Evolutionary conservation across 225 moss, liverwort and hornwort species (phyloP).

Genomic region (Polytrichum commune): DNA sequence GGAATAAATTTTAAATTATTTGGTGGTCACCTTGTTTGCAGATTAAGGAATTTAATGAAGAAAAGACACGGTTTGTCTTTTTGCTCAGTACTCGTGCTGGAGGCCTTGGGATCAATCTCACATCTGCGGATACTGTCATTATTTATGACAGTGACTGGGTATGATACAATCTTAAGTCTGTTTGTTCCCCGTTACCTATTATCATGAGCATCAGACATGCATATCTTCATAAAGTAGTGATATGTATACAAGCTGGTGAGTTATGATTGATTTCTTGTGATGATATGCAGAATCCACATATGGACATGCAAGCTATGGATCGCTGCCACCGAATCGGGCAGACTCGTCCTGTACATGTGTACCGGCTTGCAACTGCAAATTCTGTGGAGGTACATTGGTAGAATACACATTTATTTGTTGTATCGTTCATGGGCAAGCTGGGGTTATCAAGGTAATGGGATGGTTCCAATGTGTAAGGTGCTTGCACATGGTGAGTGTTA

Average conservation of each 20-base stretch:
- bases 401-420: background rate
- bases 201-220: background rate
- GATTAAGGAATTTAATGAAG: conserved; percentile 84
- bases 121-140: conserved; percentile 73
- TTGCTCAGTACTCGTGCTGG: conserved; percentile 72
- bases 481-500: too few species aligned
- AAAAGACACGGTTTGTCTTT: conserved; percentile 62
- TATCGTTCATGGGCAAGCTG: too few species aligned
- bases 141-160: conserved; percentile 90
- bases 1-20: too few species aligned
- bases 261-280: conserved; percentile 6
- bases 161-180: conserved; percentile 10
- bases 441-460: too few species aligned
- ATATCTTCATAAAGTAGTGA: too few species aligned
- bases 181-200: conserved; percentile 19
- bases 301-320: conserved; percentile 78
- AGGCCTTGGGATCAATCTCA: conserved; percentile 77
- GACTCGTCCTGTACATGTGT: conserved; percentile 89
- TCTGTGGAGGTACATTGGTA: conserved; percentile 62
- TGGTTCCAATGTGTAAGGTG: too few species aligned
- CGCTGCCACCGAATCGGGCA: conserved; percentile 55
- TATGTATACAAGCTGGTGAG: too few species aligned
- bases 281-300: conserved; percentile 64
- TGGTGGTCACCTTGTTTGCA: conserved; percentile 24
- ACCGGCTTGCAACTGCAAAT: conserved; percentile 80